Evolutionary conservation across 140 eudicot species (phyloP).

Genomic region (Stevia rebaudiana): DNA sequence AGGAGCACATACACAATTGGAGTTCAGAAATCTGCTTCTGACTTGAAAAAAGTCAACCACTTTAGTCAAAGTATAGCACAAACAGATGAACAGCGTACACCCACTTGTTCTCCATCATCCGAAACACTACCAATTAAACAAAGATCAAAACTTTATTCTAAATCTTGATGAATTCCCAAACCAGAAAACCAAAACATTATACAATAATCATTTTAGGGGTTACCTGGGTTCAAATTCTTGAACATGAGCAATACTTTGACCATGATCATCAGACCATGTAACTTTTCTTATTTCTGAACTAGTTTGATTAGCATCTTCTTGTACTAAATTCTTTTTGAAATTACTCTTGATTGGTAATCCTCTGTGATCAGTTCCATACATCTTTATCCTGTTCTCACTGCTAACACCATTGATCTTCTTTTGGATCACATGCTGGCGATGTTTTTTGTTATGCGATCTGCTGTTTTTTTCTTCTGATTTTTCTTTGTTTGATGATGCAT

Average conservation of each 20-base stretch:
- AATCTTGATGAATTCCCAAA: slow-evolving; percentile 7
- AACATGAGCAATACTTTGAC: slow-evolving; percentile 49
- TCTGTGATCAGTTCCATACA: not conserved
- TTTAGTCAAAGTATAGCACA: slow-evolving; percentile 32
- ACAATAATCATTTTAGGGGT: not conserved
- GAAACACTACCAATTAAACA: slow-evolving; percentile 24
- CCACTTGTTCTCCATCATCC: slow-evolving; percentile 34
- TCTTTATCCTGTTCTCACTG: not conserved
- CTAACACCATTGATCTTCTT: slow-evolving; percentile 24
- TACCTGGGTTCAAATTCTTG: slow-evolving; percentile 57
- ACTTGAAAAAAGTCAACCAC: slow-evolving; percentile 3
- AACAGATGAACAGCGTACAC: slow-evolving; percentile 35
- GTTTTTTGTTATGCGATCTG: not conserved
- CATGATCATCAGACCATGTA: slow-evolving; percentile 48
- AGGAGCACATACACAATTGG: not conserved
- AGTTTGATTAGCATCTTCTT: slow-evolving; percentile 12
- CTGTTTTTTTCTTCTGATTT: slow-evolving; percentile 15
- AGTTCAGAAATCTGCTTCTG: slow-evolving; percentile 8
- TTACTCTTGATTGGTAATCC: slow-evolving; percentile 39
- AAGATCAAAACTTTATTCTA: slow-evolving; percentile 13
- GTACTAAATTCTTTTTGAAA: slow-evolving; percentile 31
- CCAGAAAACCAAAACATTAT: not conserved
- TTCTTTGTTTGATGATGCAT: slow-evolving; percentile 41
- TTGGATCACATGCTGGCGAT: slow-evolving; percentile 6
- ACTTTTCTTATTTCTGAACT: slow-evolving; percentile 36